A percentile compares a stretch with the other conserved stretches of the same genome.
phyloP scores from a whole-genome alignment of 495 filamentous ascomycete species.

The Aspergillus saccharolyticus region DNA sequence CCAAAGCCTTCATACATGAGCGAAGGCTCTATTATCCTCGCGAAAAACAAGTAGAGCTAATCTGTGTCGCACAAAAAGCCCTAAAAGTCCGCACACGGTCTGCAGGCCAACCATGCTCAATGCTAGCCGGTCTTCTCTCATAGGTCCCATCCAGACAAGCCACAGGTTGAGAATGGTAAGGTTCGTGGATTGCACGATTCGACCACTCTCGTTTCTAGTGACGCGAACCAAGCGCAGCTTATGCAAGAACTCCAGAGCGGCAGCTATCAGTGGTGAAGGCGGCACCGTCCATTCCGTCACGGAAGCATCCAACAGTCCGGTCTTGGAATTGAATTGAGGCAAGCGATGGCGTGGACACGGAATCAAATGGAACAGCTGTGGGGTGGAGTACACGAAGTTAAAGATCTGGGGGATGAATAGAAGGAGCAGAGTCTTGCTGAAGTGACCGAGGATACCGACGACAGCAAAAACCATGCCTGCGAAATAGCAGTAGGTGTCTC shows the following conservation, averaged over 20 bases:
- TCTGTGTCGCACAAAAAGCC: slow-evolving; percentile 78
- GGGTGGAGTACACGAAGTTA: slow-evolving; percentile 90
- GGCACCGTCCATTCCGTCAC: slow-evolving; percentile 73
- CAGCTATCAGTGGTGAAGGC: slow-evolving; percentile 56
- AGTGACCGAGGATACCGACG: slow-evolving; percentile 93
- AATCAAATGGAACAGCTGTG: slow-evolving; percentile 83
- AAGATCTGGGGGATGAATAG: slow-evolving; percentile 91
- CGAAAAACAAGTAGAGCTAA: slow-evolving; percentile 81
- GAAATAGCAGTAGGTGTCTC: slow-evolving; percentile 99
- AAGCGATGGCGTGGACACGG: slow-evolving; percentile 90
- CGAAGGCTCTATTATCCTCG: slow-evolving; percentile 63
- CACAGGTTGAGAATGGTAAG: slow-evolving; percentile 91
- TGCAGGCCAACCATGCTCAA: slow-evolving; percentile 73
- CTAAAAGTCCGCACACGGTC: slow-evolving; percentile 64
- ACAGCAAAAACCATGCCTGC: slow-evolving; percentile 98
- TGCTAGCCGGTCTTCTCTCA: slow-evolving; percentile 79
- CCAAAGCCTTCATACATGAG: neutral
- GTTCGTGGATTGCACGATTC: slow-evolving; percentile 79
- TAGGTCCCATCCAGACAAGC: slow-evolving; percentile 91
- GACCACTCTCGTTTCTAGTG: slow-evolving; percentile 57
- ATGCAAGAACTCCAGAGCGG: slow-evolving; percentile 59
- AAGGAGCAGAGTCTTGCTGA: slow-evolving; percentile 91
- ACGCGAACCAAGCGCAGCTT: slow-evolving; percentile 59
- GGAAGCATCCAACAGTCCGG: slow-evolving; percentile 77
- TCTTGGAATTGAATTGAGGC: slow-evolving; percentile 78